phyloP scores from a whole-genome alignment of 305 asterid genomes.

The Rubia tinctorum region DNA sequence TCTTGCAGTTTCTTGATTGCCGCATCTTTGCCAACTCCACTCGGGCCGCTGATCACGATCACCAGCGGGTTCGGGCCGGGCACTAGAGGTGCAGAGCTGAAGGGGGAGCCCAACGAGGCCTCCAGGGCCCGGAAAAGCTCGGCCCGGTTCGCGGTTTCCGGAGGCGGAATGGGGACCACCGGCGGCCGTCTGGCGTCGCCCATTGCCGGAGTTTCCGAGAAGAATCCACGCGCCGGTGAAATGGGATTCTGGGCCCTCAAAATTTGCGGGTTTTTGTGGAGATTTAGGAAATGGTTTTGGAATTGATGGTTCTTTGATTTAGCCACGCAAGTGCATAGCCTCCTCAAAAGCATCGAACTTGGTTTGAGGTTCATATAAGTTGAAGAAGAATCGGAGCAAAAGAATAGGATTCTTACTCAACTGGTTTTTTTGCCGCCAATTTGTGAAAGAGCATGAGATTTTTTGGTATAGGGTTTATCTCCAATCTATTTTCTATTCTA shows the following conservation, averaged over 20 bases:
- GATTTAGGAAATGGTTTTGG: slow-evolving; percentile 31
- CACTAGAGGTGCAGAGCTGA: slow-evolving; percentile 59
- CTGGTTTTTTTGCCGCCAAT: slow-evolving; percentile 24
- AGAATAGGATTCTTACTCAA: neutral
- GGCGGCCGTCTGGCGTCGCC: slow-evolving; percentile 45
- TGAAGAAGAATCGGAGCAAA: slow-evolving; percentile 7
- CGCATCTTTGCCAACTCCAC: slow-evolving; percentile 92
- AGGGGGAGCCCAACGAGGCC: slow-evolving; percentile 65
- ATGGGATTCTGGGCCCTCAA: slow-evolving; percentile 26
- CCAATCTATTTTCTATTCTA: neutral
- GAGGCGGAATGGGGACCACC: slow-evolving; percentile 52
- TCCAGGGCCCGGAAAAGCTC: slow-evolving; percentile 73
- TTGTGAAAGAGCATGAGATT: slow-evolving; percentile 7
- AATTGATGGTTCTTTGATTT: slow-evolving; percentile 39
- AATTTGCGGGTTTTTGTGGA: slow-evolving; percentile 27
- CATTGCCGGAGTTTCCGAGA: slow-evolving; percentile 42
- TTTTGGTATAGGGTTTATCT: neutral
- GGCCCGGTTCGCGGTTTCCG: slow-evolving; percentile 40
- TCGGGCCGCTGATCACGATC: slow-evolving; percentile 82
- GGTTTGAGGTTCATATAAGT: neutral
- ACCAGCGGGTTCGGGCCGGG: slow-evolving; percentile 68
- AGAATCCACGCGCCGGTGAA: slow-evolving; percentile 26
- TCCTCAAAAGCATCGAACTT: slow-evolving; percentile 63
- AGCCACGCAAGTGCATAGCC: slow-evolving; percentile 47
- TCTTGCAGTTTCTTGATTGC: slow-evolving; percentile 73